Conservation (phyloP, 139 green algal species). For the Chlorella ohadii region DNA sequence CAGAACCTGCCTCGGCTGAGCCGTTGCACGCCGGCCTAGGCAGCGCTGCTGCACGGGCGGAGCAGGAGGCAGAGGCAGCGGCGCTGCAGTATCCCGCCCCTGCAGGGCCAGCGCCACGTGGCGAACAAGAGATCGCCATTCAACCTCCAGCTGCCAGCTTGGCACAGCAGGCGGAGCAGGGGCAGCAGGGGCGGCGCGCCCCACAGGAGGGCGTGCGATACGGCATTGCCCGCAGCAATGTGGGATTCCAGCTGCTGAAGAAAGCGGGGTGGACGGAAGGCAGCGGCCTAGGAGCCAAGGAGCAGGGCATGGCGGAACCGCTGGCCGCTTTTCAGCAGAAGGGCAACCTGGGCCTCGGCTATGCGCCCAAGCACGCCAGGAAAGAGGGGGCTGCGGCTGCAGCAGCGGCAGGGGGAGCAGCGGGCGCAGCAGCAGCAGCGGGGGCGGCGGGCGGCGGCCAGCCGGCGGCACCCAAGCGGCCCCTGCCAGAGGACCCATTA, state of each 20-base stretch:
- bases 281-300: slow-evolving; percentile 50
- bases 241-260: slow-evolving; percentile 52
- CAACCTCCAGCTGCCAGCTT: background rate
- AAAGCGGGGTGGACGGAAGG: slow-evolving; percentile 67
- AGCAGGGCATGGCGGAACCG: slow-evolving; percentile 55
- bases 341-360: slow-evolving; percentile 44
- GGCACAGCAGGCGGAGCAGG: slow-evolving; percentile 2
- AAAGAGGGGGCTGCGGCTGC: background rate
- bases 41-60: slow-evolving; percentile 1
- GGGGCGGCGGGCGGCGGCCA: background rate
- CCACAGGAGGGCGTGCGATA: background rate
- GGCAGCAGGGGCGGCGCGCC: background rate
- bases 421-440: background rate
- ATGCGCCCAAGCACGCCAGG: slow-evolving; percentile 14
- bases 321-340: slow-evolving; percentile 28
- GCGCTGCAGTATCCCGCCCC: slow-evolving; percentile 11
- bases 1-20: background rate
- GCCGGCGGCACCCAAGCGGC: background rate
- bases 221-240: slow-evolving; percentile 28
- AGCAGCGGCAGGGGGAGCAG: background rate
- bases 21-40: slow-evolving; percentile 4
- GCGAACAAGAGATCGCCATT: background rate
- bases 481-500: slow-evolving; percentile 29
- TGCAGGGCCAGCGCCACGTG: background rate
- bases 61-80: slow-evolving; percentile 9